Base-by-base conservation (phyloP, 225 moss, liverwort and hornwort genomes). In the Pseudisothecium myosuroides region DNA sequence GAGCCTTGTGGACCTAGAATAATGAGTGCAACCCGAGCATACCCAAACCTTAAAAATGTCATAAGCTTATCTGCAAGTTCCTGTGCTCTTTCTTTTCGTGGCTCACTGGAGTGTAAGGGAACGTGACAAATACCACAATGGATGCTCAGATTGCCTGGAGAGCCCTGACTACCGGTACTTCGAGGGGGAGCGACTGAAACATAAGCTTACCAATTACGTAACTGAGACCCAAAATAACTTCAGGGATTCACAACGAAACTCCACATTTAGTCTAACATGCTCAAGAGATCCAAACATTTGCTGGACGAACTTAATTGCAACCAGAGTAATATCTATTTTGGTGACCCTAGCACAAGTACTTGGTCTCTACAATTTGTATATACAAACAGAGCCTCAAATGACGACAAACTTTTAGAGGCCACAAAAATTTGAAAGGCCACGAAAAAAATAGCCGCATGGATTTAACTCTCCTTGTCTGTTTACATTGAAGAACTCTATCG, bases 401-500 rank as follows among this genome's bases (percentile, higher is more conserved):
- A 85, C 69, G 49, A 82, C 34, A 84, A 81, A 83, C 31, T 88
- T 86, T 49, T 14, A 86, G 80, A 88, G 90, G 81, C 58, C 88
- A 52, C 52, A 79, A 24, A 55, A 79, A 78, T 11, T 36, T 17
- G 56, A 26, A n/a, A 79, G n/a, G 27, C 26, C 79, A 39, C 79
- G 0, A 83, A 71, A 86, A 88, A 88, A 87, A 55, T 72, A 71
- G 87, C 92, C 82, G 73, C 88, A 83, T 91, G 87, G 82, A 89
- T 83, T 47, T 50, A 65, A 87, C 82, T 93, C 89, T 88, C 73
- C 86, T 78, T 88, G 60, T 83, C 79, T 80, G 89, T 85, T 85
- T 16, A 85, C 87, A 85, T 82, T 36, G 49, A 85, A 81, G n/a
- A 69, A 84, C 87, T 93, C 85, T 87, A 29, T 76, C 71, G 90